phyloP scores from a whole-genome alignment of 2,329 filamentous ascomycete genomes.

The Phyllosticta capitalensis region DNA sequence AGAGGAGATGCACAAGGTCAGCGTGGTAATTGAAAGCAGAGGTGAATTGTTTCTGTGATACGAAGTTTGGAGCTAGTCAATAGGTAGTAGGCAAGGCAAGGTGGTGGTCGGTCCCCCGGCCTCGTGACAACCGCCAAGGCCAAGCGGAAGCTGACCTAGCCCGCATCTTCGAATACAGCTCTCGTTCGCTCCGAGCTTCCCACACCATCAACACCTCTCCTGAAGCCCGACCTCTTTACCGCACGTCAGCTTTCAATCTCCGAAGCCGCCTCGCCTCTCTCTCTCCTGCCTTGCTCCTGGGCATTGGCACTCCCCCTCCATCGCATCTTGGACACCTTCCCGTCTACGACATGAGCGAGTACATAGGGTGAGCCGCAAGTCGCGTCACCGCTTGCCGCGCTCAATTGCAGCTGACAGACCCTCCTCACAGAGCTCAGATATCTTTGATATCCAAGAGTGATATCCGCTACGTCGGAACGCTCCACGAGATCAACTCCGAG shows the following conservation, averaged over 20 bases:
- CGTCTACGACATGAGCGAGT: slow-evolving; percentile 48
- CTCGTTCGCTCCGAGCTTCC: not conserved
- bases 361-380: slow-evolving; percentile 45
- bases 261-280: slow-evolving; percentile 8
- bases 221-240: not conserved
- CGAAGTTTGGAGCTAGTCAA: no score
- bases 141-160: not conserved
- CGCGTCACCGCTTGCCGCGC: slow-evolving; percentile 14
- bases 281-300: slow-evolving; percentile 12
- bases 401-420: slow-evolving; percentile 26
- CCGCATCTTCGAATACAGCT: not conserved
- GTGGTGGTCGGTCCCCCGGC: not conserved
- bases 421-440: slow-evolving; percentile 65
- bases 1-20: not conserved
- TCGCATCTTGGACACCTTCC: slow-evolving; percentile 8
- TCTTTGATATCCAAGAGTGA: slow-evolving; percentile 96
- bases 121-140: not conserved
- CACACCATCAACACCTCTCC: slow-evolving; percentile 3
- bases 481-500: slow-evolving; percentile 97
- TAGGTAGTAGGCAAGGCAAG: not conserved
- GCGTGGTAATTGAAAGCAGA: not conserved
- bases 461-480: slow-evolving; percentile 91
- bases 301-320: slow-evolving; percentile 14
- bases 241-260: not conserved
- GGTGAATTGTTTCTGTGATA: not conserved